A percentile compares a stretch with the other conserved stretches of the same genome.
Evolutionary conservation across 164 flowering plant species (phyloP).

Genomic region (Santalum album): DNA sequence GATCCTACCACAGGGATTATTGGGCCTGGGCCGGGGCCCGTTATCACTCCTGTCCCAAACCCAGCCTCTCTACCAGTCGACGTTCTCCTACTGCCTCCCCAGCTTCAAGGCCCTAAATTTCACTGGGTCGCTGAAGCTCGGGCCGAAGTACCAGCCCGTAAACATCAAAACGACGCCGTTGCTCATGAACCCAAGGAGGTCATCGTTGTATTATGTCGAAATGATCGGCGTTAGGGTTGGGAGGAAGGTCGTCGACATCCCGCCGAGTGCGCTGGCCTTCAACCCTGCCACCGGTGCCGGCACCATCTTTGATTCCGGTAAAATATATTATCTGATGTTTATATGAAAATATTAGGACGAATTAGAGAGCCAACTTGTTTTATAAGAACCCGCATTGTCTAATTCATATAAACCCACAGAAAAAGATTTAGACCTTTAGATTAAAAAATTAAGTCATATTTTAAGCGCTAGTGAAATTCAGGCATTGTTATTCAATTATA

Average conservation of each 20-base stretch:
- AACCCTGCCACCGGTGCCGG: conserved; percentile 83
- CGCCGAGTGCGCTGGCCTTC: conserved; percentile 53
- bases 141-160: conserved; percentile 67
- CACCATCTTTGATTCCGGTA: conserved; percentile 83
- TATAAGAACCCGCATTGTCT: too few species aligned
- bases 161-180: conserved; percentile 67
- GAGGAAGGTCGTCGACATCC: conserved; percentile 43
- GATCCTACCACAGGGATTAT: conserved; percentile 68
- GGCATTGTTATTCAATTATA: too few species aligned
- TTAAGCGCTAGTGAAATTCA: too few species aligned
- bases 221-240: conserved; percentile 61
- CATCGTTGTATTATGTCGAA: conserved; percentile 79
- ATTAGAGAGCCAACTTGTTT: too few species aligned
- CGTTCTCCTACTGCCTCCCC: conserved; percentile 96
- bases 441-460: too few species aligned
- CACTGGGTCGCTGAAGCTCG: conserved; percentile 72
- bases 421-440: too few species aligned
- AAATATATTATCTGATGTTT: background rate
- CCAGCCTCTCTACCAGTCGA: conserved; percentile 52
- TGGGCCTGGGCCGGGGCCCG: conserved; percentile 90
- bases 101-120: conserved; percentile 56
- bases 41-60: conserved; percentile 65
- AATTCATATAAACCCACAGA: too few species aligned
- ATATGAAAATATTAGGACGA: too few species aligned
- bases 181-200: conserved; percentile 64